phyloP scores from a whole-genome alignment of 2,329 filamentous ascomycete genomes.

The Xylariaceae sp. region DNA sequence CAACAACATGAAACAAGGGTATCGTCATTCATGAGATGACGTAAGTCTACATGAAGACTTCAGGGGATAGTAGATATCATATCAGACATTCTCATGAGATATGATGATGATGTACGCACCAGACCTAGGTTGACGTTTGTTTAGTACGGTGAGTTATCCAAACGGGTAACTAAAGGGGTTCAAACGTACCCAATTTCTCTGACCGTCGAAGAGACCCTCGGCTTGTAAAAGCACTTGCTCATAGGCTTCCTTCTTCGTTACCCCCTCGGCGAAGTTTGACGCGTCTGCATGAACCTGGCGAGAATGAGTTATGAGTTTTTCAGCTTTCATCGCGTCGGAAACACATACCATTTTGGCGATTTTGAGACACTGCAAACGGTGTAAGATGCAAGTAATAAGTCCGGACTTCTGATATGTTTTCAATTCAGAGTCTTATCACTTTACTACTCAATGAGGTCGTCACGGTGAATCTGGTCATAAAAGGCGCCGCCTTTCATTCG shows the following conservation, averaged over 20 bases:
- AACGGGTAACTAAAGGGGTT: background rate
- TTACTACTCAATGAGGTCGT: background rate
- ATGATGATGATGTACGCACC: constrained; percentile 30
- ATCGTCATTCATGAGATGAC: background rate
- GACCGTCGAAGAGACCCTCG: constrained; percentile 62
- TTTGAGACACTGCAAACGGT: too few relatives aligned
- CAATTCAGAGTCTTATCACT: background rate
- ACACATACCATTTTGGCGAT: constrained; percentile 10
- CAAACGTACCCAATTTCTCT: constrained; percentile 68
- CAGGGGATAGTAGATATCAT: background rate
- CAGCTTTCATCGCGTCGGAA: background rate
- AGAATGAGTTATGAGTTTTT: constrained; percentile 3
- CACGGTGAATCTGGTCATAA: background rate
- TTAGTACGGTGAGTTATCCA: constrained; percentile 10
- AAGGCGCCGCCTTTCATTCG: background rate
- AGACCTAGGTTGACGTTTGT: constrained; percentile 33
- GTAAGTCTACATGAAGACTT: background rate
- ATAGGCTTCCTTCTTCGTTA: constrained; percentile 69
- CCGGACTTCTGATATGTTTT: background rate
- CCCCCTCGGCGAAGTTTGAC: constrained; percentile 61
- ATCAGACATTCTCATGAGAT: background rate
- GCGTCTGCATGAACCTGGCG: constrained; percentile 74
- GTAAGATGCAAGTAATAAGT: background rate
- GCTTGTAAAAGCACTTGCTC: constrained; percentile 68
- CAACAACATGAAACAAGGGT: background rate